Percentiles rank a stretch among this genome's conserved stretches.
phyloP scores from a whole-genome alignment of 1,284 basidiomycete genomes.

The Puccinia novopanici region DNA sequence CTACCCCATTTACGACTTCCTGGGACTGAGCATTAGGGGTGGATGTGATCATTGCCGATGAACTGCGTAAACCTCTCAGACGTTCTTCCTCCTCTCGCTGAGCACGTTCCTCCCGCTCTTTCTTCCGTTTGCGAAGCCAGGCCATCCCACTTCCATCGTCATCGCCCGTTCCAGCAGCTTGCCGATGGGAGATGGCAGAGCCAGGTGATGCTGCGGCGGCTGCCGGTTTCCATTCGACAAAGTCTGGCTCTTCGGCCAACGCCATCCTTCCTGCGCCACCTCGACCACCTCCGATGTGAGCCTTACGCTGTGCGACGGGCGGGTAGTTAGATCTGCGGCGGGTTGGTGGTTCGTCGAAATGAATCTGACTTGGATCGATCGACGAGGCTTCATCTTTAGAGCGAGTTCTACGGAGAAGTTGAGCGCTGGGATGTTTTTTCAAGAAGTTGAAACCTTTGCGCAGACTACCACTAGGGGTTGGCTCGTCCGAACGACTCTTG shows the following conservation, averaged over 20 bases:
- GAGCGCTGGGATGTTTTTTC: conserved; percentile 2
- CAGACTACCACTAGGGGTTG: neutral
- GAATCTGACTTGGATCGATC: neutral
- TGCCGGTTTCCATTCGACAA: conserved; percentile 42
- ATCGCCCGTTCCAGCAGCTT: neutral
- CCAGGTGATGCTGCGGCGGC: conserved; percentile 11
- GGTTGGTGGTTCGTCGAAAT: conserved; percentile 2
- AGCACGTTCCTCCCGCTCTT: conserved; percentile 29
- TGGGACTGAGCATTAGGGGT: neutral
- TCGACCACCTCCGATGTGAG: conserved; percentile 44
- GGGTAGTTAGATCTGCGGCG: conserved; percentile 36
- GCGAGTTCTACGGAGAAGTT: conserved; percentile 21
- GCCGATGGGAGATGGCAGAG: neutral
- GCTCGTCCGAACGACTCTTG: conserved; percentile 33
- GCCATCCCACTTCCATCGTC: conserved; percentile 47
- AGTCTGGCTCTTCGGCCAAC: conserved; percentile 30
- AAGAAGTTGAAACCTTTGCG: conserved; percentile 2
- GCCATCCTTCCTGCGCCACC: conserved; percentile 34
- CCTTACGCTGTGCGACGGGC: conserved; percentile 42
- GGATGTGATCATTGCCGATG: neutral
- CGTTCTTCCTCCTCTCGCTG: conserved; percentile 28
- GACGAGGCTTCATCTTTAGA: conserved; percentile 27
- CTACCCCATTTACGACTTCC: neutral
- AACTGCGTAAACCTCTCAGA: neutral
- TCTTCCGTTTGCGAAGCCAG: conserved; percentile 36